Base-by-base conservation (phyloP, 345 rosid genomes). In the Rhodamnia rubescens region DNA sequence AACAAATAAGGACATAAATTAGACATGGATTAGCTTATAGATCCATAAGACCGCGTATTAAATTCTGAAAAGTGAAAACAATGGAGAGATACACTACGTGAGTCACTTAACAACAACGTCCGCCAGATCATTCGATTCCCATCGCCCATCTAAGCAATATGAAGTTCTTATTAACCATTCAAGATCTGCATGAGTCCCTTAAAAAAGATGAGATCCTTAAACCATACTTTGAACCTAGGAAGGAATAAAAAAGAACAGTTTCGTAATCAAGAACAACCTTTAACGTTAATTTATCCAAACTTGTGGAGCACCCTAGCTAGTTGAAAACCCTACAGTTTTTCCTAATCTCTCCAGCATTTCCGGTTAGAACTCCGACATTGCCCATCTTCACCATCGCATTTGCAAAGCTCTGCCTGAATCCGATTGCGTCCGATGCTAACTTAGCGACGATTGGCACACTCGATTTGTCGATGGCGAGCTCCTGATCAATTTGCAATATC, bases 311-410 rank as follows among this genome's bases (percentile, higher is more conserved):
- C 14, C 9, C 59, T 22, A 24, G 27, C 59, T 56, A 56, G 59
- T 93, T 93, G 61, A 91, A 87, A 55, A 59, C 93, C 86, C 96
- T 89, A 55, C 97, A 95, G n/a, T 92, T 92, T 16, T 85, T 89
- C 82, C 96, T 90, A 53, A 94, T 86, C 86, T 94, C 90, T 6
- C 98, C 98, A 11, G 88, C 89, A 18, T 86, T 74, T 36, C 98
- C 95, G 0, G 90, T 90, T 44, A 94, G 93, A 86, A 93, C 95
- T 2, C 83, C 81, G 6, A 92, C 87, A 8, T 55, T 84, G 32
- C 93, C 91, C 93, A 94, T 32, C 90, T 92, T 95, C 87, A 92
- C 90, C 91, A 95, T 90, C 12, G 93, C 97, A 58, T 86, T 85
- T 4, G 89, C 92, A 88, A 94, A 93, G 53, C 93, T 86, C 85